Percentiles rank a stretch among this genome's conserved stretches.
Evolutionary conservation across 768 basidiomycete genomes (phyloP).

Genomic region (Tricholoma sp.): DNA sequence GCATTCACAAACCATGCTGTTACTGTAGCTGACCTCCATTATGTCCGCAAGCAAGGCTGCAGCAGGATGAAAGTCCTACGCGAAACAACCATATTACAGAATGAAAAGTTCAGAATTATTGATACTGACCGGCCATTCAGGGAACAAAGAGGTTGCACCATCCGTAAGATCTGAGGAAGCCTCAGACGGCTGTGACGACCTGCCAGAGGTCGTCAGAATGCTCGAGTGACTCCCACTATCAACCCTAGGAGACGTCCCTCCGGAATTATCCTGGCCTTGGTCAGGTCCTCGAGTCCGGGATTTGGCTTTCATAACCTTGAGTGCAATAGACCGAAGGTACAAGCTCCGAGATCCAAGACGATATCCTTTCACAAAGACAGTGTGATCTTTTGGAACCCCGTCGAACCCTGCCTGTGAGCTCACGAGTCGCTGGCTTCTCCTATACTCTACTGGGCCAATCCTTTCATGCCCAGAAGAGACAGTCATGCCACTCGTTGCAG

Average conservation of each 20-base stretch:
- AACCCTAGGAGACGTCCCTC: neutral
- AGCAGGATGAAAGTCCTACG: neutral
- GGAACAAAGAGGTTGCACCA: neutral
- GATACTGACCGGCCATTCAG: constrained; percentile 1
- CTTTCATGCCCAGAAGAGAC: neutral
- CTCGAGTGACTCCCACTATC: neutral
- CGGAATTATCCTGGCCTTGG: neutral
- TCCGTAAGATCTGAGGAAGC: neutral
- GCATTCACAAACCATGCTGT: neutral
- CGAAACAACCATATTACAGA: neutral
- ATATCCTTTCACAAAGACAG: constrained; percentile 1
- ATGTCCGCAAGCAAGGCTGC: neutral
- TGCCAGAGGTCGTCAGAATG: neutral
- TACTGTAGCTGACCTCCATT: neutral
- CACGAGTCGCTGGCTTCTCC: neutral
- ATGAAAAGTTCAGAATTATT: neutral
- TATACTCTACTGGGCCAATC: constrained; percentile 1
- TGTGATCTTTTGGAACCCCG: neutral
- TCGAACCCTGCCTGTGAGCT: neutral
- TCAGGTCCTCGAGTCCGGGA: neutral
- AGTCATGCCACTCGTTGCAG: neutral
- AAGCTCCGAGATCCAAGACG: neutral
- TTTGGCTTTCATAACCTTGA: neutral
- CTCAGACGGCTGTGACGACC: neutral
- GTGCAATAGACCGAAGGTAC: neutral